Conservation (phyloP, 1,284 basidiomycete species). For the Pholiota adiposa region DNA sequence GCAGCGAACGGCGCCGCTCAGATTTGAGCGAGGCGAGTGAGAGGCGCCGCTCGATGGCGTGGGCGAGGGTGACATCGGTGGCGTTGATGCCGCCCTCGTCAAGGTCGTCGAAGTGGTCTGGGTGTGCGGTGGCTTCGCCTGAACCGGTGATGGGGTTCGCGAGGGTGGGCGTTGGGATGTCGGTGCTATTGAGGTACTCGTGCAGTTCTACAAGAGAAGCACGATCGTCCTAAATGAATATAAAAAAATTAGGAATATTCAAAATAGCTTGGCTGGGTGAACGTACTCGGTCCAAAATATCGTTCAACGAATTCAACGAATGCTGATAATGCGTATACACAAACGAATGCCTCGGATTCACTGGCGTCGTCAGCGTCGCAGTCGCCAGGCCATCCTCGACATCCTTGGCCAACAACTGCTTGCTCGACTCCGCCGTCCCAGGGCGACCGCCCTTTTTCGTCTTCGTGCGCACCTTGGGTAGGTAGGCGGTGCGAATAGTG, state of each 20-base stretch:
- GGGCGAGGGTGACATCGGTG: not conserved
- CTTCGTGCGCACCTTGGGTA: constrained; percentile 36
- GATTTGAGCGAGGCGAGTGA: constrained; percentile 47
- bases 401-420: constrained; percentile 47
- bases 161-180: constrained; percentile 28
- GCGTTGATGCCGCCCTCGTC: not conserved
- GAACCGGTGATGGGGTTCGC: not conserved
- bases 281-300: constrained; percentile 76
- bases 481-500: constrained; percentile 52
- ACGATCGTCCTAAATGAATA: constrained; percentile 61
- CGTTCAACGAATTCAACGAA: constrained; percentile 74
- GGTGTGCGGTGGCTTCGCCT: not conserved
- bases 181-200: constrained; percentile 58
- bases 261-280: too few species aligned
- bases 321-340: constrained; percentile 78
- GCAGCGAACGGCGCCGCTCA: constrained; percentile 72
- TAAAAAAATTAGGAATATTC: constrained; percentile 16
- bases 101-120: not conserved
- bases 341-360: constrained; percentile 37
- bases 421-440: constrained; percentile 60
- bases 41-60: constrained; percentile 31
- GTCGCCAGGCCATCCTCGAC: constrained; percentile 13
- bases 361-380: not conserved
- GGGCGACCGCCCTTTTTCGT: constrained; percentile 47
- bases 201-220: constrained; percentile 75